Evolutionary conservation across 306 rosid species (phyloP).

Genomic region (Cajanus cajan): DNA sequence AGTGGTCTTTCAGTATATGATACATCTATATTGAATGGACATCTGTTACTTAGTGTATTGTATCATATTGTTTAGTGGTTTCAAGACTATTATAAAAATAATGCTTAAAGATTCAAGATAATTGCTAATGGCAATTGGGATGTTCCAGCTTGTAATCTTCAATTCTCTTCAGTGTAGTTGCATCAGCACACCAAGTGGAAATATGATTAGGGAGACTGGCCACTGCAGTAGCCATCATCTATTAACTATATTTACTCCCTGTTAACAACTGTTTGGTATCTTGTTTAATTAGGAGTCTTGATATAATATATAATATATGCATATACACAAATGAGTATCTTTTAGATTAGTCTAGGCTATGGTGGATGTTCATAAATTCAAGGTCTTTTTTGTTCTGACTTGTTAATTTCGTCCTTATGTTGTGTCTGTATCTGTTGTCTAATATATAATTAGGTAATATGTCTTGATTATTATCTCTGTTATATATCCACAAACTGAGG

Average conservation of each 20-base stretch:
- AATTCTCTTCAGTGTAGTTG: not conserved
- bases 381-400: constrained; percentile 29
- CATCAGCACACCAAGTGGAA: not conserved
- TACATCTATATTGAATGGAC: not conserved
- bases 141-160: not conserved
- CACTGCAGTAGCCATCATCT: not conserved
- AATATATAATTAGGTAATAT: not conserved
- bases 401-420: not conserved
- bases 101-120: not conserved
- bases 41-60: not conserved
- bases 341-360: constrained; percentile 23
- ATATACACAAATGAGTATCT: not conserved
- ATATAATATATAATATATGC: not conserved
- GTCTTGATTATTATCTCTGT: not conserved
- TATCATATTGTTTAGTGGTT: not conserved
- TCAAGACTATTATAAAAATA: constrained; percentile 5
- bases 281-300: constrained; percentile 30
- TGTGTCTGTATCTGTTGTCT: not conserved
- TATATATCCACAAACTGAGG: constrained; percentile 17
- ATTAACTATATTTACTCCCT: not conserved
- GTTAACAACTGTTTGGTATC: not conserved
- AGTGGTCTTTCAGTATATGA: not conserved
- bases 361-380: constrained; percentile 26
- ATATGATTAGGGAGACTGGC: not conserved
- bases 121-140: not conserved